Conservation (phyloP, 179 eudicot genomes). For the Beta lomatogona region DNA sequence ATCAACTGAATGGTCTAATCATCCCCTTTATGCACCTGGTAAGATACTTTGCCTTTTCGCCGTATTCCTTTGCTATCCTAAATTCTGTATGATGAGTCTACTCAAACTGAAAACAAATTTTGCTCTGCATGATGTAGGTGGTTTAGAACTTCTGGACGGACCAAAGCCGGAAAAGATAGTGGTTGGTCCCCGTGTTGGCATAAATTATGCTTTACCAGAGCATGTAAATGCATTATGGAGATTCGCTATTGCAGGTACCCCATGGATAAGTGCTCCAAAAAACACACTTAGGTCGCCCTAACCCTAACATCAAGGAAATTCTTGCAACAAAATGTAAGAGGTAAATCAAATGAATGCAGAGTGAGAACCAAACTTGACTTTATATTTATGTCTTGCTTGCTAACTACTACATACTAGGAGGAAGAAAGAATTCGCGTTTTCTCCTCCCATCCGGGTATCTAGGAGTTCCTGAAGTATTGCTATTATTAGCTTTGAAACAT, state of each 20-base stretch:
- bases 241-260: slow-evolving; percentile 75
- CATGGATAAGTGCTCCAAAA: slow-evolving; percentile 93
- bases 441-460: not conserved
- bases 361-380: not conserved
- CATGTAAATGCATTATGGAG: slow-evolving; percentile 89
- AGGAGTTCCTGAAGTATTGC: not conserved
- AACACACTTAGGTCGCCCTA: slow-evolving; percentile 53
- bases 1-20: slow-evolving; percentile 90
- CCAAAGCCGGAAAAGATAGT: slow-evolving; percentile 79
- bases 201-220: slow-evolving; percentile 79
- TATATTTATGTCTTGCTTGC: not conserved
- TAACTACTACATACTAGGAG: not conserved
- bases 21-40: slow-evolving; percentile 79
- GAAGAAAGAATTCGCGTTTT: not conserved
- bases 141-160: slow-evolving; percentile 85
- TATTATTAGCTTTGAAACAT: not conserved
- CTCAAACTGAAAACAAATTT: not conserved
- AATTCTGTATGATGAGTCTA: not conserved
- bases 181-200: slow-evolving; percentile 94
- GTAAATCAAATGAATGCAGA: slow-evolving; percentile 3
- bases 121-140: slow-evolving; percentile 46
- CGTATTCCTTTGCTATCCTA: not conserved
- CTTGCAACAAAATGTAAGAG: not conserved
- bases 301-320: not conserved
- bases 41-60: slow-evolving; percentile 1